Evolutionary conservation across 2,329 filamentous ascomycete species (phyloP).

Genomic region (Xylaria sp.): DNA sequence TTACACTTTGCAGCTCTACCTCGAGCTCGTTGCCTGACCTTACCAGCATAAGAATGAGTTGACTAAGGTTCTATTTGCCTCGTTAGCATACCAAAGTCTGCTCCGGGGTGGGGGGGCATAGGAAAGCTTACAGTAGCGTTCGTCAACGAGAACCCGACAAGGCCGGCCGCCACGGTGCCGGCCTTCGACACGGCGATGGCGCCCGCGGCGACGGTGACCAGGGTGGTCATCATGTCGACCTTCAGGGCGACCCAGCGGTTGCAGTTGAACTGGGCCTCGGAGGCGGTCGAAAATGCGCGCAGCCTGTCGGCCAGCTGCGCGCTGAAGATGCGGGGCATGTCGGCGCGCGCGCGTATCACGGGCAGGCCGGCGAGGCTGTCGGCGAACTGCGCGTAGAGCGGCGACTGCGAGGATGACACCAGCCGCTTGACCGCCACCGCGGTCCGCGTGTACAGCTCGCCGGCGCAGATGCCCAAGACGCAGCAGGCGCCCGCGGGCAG

Average conservation of each 20-base stretch:
- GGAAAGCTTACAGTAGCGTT: slow-evolving; percentile 51
- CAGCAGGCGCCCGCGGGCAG: slow-evolving; percentile 45
- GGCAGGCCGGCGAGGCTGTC: slow-evolving; percentile 54
- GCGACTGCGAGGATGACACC: slow-evolving; percentile 48
- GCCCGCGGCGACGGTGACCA: slow-evolving; percentile 55
- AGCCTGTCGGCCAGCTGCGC: slow-evolving; percentile 54
- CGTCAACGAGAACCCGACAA: slow-evolving; percentile 59
- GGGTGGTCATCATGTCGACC: slow-evolving; percentile 56
- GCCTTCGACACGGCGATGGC: slow-evolving; percentile 54
- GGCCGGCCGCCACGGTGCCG: slow-evolving; percentile 50
- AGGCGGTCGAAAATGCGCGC: slow-evolving; percentile 48
- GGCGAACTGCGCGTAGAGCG: slow-evolving; percentile 60
- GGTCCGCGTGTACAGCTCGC: slow-evolving; percentile 50
- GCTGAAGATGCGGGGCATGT: slow-evolving; percentile 52
- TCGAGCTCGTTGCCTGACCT: slow-evolving; percentile 59
- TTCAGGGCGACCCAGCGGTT: slow-evolving; percentile 62
- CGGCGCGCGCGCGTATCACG: slow-evolving; percentile 54
- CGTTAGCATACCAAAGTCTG: slow-evolving; percentile 11
- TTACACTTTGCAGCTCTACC: slow-evolving; percentile 58
- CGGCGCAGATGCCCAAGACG: slow-evolving; percentile 41
- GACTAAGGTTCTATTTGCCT: slow-evolving; percentile 45
- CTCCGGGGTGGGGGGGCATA: not conserved
- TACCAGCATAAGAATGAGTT: slow-evolving; percentile 55
- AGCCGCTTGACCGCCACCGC: slow-evolving; percentile 47
- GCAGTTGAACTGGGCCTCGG: slow-evolving; percentile 56